These are phyloP conservation scores for Dictyophora rubrovolvata DNA, from an alignment of 768 basidiomycete species.

Conservation along the genomic window DNA sequence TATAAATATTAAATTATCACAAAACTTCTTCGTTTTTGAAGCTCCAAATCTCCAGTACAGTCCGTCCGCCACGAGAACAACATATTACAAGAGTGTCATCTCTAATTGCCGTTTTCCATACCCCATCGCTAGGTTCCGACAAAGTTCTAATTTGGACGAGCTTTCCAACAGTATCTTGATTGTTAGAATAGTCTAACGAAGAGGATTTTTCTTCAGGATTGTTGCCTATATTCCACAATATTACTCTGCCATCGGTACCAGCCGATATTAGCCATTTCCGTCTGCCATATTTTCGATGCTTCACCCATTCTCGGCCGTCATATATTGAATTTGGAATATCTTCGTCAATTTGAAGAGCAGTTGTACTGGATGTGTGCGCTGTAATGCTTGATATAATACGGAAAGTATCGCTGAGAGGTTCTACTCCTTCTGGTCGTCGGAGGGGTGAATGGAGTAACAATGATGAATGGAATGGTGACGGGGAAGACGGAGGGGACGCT, in stretches of 20 bases:
- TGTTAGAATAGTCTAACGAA: slow-evolving; percentile 17
- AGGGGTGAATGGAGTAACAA: slow-evolving; percentile 30
- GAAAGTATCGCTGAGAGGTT: slow-evolving; percentile 34
- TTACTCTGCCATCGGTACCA: slow-evolving; percentile 78
- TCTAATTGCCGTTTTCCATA: slow-evolving; percentile 80
- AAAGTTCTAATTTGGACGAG: slow-evolving; percentile 57
- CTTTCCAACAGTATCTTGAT: slow-evolving; percentile 39
- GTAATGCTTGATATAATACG: slow-evolving; percentile 45
- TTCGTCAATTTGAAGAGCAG: slow-evolving; percentile 78
- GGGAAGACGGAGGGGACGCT: background rate
- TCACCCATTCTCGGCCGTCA: background rate
- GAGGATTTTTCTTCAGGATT: slow-evolving; percentile 26
- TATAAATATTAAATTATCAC: background rate
- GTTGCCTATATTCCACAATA: slow-evolving; percentile 51
- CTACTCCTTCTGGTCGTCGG: background rate
- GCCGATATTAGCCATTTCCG: slow-evolving; percentile 52
- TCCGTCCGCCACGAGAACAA: slow-evolving; percentile 71
- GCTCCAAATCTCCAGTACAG: slow-evolving; percentile 82
- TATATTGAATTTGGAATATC: slow-evolving; percentile 32
- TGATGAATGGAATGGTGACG: slow-evolving; percentile 18
- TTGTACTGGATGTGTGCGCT: slow-evolving; percentile 83
- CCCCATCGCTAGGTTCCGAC: slow-evolving; percentile 64
- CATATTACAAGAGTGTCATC: slow-evolving; percentile 68
- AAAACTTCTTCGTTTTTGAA: slow-evolving; percentile 21
- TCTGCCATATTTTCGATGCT: background rate